Percentiles rank a stretch among this genome's conserved stretches.
Conservation (phyloP, 129 eudicot genomes). For the Logfia minima region DNA sequence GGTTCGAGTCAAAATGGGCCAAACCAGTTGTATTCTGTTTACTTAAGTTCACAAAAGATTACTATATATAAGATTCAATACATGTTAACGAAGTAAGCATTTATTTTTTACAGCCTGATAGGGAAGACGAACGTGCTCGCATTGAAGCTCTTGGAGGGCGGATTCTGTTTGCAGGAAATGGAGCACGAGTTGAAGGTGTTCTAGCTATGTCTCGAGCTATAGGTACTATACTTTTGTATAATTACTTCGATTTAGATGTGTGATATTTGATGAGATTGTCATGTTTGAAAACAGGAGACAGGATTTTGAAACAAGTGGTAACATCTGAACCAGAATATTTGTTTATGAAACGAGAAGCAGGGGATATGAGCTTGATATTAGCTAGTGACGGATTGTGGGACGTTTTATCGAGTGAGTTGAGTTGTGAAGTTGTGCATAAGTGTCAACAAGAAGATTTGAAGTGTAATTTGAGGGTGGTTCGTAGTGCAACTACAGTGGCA, state of each 20-base stretch:
- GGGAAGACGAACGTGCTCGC: slow-evolving; percentile 50
- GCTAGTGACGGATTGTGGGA: slow-evolving; percentile 66
- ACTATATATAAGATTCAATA: too few relatives aligned
- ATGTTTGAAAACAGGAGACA: slow-evolving; percentile 40
- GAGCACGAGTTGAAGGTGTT: slow-evolving; percentile 58
- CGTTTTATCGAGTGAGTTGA: slow-evolving; percentile 43
- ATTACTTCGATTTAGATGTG: neutral
- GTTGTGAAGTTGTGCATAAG: slow-evolving; percentile 38
- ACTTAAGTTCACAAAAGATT: too few relatives aligned
- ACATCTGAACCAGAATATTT: slow-evolving; percentile 49
- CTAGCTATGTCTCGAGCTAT: slow-evolving; percentile 66
- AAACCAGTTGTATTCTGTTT: too few relatives aligned
- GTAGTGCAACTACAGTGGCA: slow-evolving; percentile 18
- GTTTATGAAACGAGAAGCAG: slow-evolving; percentile 37
- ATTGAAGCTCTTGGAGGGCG: slow-evolving; percentile 50
- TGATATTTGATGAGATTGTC: neutral
- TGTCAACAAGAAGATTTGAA: slow-evolving; percentile 37
- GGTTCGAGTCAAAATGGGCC: too few relatives aligned
- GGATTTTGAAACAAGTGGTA: slow-evolving; percentile 39
- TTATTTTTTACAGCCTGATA: slow-evolving; percentile 42
- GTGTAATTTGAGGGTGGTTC: neutral
- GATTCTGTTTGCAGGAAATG: slow-evolving; percentile 28
- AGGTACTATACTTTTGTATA: slow-evolving; percentile 29
- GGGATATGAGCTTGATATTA: slow-evolving; percentile 45
- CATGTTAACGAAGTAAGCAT: too few relatives aligned